phyloP scores from a whole-genome alignment of 805 yeast genomes.

The Ogataea methylovora region DNA sequence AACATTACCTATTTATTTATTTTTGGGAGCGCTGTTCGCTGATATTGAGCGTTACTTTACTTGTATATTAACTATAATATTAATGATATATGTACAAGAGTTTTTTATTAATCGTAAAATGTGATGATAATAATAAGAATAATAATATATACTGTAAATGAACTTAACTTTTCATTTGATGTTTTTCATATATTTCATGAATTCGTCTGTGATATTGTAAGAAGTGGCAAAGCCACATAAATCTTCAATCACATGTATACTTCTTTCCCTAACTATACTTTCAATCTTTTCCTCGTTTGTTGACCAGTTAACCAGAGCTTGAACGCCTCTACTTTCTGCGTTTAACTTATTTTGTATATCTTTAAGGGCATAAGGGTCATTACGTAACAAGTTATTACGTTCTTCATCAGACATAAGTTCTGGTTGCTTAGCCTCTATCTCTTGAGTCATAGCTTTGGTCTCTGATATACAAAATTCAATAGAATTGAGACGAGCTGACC shows the following conservation, averaged over 20 bases:
- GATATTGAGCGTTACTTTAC: no score
- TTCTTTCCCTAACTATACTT: constrained; percentile 29
- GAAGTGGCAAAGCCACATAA: constrained; percentile 18
- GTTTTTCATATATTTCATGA: constrained; percentile 5
- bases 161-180: background rate
- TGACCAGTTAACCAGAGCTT: constrained; percentile 26
- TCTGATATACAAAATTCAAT: constrained; percentile 35
- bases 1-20: no score
- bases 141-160: no score
- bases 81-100: no score
- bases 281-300: constrained; percentile 35
- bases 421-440: constrained; percentile 18
- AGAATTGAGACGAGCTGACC: constrained; percentile 34
- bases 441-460: constrained; percentile 21
- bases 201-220: constrained; percentile 9
- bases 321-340: constrained; percentile 19
- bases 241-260: constrained; percentile 26
- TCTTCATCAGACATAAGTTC: constrained; percentile 12
- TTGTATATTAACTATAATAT: no score
- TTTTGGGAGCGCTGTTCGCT: no score
- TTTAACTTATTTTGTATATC: constrained; percentile 26
- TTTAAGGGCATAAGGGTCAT: constrained; percentile 45
- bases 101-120: no score
- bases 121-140: no score
- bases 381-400: constrained; percentile 20